A percentile compares a stretch with the other conserved stretches of the same genome.
Conservation (phyloP, 495 filamentous ascomycete species). For the Geopyxis carbonaria region DNA sequence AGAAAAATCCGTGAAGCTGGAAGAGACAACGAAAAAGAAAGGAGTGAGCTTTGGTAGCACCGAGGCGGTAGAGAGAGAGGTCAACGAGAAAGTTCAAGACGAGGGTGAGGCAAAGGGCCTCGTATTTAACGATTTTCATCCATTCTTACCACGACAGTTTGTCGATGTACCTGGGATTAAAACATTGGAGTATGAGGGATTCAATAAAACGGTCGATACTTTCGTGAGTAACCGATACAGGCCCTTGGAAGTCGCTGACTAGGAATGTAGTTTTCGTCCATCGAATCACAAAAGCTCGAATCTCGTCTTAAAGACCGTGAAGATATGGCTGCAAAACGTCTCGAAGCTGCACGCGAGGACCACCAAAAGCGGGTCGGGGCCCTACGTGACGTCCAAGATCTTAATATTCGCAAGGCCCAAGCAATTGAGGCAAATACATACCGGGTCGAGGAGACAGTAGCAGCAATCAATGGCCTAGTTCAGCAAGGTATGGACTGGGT, state of each 20-base stretch:
- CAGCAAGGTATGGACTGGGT: constrained; percentile 95
- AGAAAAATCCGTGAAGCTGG: neutral
- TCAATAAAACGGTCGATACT: constrained; percentile 85
- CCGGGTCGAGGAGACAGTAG: constrained; percentile 77
- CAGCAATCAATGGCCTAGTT: constrained; percentile 74
- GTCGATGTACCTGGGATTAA: constrained; percentile 43
- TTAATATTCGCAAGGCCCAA: constrained; percentile 75
- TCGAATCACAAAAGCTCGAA: constrained; percentile 85
- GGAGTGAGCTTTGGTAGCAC: constrained; percentile 13
- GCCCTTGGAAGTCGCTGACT: neutral
- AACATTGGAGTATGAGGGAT: constrained; percentile 60
- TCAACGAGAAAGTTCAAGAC: constrained; percentile 26
- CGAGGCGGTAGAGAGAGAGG: constrained; percentile 29
- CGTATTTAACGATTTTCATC: constrained; percentile 89
- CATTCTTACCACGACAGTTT: constrained; percentile 76
- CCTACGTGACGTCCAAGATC: constrained; percentile 55
- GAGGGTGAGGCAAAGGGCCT: constrained; percentile 27
- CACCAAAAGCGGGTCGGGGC: constrained; percentile 71
- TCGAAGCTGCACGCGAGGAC: constrained; percentile 63
- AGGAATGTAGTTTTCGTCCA: constrained; percentile 50
- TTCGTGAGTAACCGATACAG: constrained; percentile 30
- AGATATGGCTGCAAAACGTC: constrained; percentile 58
- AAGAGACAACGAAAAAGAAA: constrained; percentile 13
- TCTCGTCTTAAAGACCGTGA: constrained; percentile 67
- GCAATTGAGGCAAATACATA: constrained; percentile 81